Base-by-base conservation (phyloP, 2,329 filamentous ascomycete species). In the Aureobasidium lini region DNA sequence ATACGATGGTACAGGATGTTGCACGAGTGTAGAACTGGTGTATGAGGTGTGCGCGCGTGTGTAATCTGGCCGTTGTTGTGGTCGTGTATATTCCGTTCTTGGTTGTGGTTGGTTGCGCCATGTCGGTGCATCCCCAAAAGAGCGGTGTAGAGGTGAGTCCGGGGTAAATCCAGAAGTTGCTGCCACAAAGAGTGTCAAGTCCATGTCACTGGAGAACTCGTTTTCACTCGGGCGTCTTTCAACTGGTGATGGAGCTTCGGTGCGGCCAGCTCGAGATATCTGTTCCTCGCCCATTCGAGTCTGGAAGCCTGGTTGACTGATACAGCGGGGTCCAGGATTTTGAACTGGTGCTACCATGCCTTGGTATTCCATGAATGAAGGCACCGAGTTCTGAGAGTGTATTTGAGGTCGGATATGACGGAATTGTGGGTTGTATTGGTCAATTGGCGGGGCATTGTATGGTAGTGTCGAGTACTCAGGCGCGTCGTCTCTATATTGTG, bases 111-210 rank as follows among this genome's bases (percentile, higher is more conserved):
- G 48, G 9, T 61, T 46, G 31, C 40, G 52, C 39, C 18, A 56
- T 46, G 52, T 46, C 15, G 39, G 39, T 8, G 32, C 32, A n/a
- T 28, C 31, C 28, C 28, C 50, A 16, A 54, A 54, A 34, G 52
- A 56, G 52, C 52, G 52, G 43, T 57, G 54, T 39, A 57, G 3
- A 32, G 42, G 59, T 18, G 52, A 54, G 9, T 61, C 53, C 8
- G 67, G 66, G 9, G 63, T 67, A 11, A 71, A 61, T 13, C 69
- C 69, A 11, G 66, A 67, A 4, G 69, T 71, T 11, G 69, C 69
- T 47, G 69, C 65, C 4, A 66, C 69, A 47, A 71, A 71, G 4
- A 71, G 59, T 28, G 64, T 63, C 53, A 69, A 68, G 32, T 71
- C 69, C 46, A 67, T 63, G 44, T 67, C 65, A 50, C 68, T 64